Base-by-base conservation (phyloP, 2,329 filamentous ascomycete species). In the Proliferodiscus dingleyae region DNA sequence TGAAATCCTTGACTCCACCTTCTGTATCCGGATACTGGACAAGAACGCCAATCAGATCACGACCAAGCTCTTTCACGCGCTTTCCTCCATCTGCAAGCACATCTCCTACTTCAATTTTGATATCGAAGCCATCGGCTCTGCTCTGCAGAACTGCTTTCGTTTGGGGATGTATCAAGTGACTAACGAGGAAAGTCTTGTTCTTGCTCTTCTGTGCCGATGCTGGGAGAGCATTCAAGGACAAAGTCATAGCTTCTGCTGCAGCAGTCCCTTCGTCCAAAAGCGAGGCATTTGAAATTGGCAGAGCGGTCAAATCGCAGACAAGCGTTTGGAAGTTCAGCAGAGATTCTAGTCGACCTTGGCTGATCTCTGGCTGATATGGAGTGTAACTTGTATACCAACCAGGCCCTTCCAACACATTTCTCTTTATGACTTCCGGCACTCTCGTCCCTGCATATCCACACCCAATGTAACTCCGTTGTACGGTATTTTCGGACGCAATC, bases 361-460 rank as follows among this genome's bases (percentile, higher is more conserved):
- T 95, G 71, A 97, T 95, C 70, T 97, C 91, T 2, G 91, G 86
- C 71, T 97, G 91, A 68, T 96, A 97, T 13, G 91, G 91, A 0
- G 91, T 96, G 67, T 97, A 96, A 70, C 89, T 95, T 32, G 91
- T 97, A 67, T 97, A 97, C 91, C 91, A 97, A 8, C 84, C 89
- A 4, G 91, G 91, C 65, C 86, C 91, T 73, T 97, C 89, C 47
- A 97, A 72, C 4, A 97, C 77, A 64, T 96, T 96, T 56, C 90
- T 78, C 73, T 93, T 88, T 65, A 97, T 95, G 46, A 96, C 90
- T 45, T 88, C 80, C 4, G 91, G 91, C 1, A 87, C 85, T 56
- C 85, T 78, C n/a, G 89, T 91, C 28, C 81, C 84, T 55, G 91
- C 89, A 73, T 96, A 97, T 47, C 91, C 91, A 47, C 79, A 81